Evolutionary conservation across 768 basidiomycete species (phyloP), one percentile per base, ranked within the genome.

Genomic region (Panaeolus papilionaceus): DNA sequence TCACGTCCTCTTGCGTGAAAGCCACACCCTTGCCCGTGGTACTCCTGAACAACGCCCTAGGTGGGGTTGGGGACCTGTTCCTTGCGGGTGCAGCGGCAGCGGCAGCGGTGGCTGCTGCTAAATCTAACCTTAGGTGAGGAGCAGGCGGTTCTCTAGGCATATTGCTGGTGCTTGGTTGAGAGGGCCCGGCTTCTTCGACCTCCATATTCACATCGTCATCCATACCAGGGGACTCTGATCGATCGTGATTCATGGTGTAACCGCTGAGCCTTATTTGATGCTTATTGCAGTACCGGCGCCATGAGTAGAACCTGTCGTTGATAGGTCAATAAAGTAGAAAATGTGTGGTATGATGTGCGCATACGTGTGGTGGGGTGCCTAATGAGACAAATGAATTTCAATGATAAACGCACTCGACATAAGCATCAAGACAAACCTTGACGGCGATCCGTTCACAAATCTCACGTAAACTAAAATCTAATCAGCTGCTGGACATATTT

Each of bases 221-320:
- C 54, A 80, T 79, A 38, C 78, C 76, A 4, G 83, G 83, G 18
- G 83, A 80, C 16, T 77, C 80, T 10, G 84, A 82, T 18, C 86
- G 85, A 42, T 86, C 87, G 7, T 83, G 75, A 64, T 86, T 89
- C 93, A 95, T 94, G 9, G 87, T 81, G 71, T 95, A 95, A 2
- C 93, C 92, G 28, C 92, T 92, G 0, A 95, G 83, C n/a, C 92
- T 89, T 62, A 95, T 95, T 77, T 95, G 92, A 76, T 95, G 93
- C 74, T 95, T 95, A 75, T 95, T 95, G 80, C 94, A 95, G 73
- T 95, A 95, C 51, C 94, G 88, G 45, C 94, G 86, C 94, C 94
- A 95, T 0, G 93, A 95, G 75, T 94, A 95, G 75, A 95, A 95
- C 11, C 93, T 94, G 64, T 28, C 39, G 44, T 38, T 58, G n/a